Evolutionary conservation across 2,329 filamentous ascomycete genomes (phyloP).

Genomic region (Ophiostoma sp.): DNA sequence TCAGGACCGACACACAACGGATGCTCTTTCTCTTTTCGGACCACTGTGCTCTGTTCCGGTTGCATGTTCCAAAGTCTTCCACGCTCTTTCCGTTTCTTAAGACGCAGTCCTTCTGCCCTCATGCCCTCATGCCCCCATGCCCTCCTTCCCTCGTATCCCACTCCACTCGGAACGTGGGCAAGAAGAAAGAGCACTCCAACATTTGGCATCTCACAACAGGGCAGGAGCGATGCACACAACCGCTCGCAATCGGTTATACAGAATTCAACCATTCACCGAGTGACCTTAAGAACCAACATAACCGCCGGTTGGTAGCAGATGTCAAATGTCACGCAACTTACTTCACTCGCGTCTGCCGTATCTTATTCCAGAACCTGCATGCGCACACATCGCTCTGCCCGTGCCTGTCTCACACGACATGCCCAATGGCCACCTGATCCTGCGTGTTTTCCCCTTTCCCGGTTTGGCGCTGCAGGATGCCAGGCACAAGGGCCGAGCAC

Average conservation of each 20-base stretch:
- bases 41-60: not conserved
- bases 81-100: slow-evolving; percentile 15
- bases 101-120: not conserved
- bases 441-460: not conserved
- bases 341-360: not conserved
- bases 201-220: slow-evolving; percentile 12
- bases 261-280: not conserved
- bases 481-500: slow-evolving; percentile 16
- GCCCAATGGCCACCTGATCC: slow-evolving; percentile 14
- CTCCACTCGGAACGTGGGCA: not conserved
- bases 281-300: not conserved
- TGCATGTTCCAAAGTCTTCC: not conserved
- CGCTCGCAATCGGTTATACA: not conserved
- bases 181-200: not conserved
- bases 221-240: slow-evolving; percentile 3
- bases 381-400: not conserved
- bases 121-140: too few relatives aligned
- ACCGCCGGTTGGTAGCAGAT: not conserved
- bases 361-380: not conserved
- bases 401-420: slow-evolving; percentile 12
- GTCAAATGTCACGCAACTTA: not conserved
- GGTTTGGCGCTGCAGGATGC: not conserved
- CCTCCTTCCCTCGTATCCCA: not conserved
- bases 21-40: not conserved
- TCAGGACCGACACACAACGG: not conserved